These are phyloP conservation scores for Conoideocrella luteorostrata DNA, from an alignment of 2,329 filamentous ascomycete species.

Conservation along the genomic window DNA sequence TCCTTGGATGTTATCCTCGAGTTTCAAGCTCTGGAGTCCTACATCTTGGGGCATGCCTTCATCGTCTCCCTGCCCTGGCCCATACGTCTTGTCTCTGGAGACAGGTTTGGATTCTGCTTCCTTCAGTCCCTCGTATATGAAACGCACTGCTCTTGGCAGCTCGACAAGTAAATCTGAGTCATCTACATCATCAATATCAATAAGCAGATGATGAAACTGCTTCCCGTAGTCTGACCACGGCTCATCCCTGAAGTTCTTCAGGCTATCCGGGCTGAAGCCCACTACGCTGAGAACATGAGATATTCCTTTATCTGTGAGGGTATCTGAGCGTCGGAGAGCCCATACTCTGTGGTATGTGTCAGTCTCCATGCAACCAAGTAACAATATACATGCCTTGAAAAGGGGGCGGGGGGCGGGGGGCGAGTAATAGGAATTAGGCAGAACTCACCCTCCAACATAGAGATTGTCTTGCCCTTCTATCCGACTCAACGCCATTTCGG, in stretches of 20 bases:
- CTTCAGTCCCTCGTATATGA: conserved; percentile 70
- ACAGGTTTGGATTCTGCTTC: background rate
- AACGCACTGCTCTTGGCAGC: conserved; percentile 70
- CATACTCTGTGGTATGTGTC: conserved; percentile 75
- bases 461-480: conserved; percentile 36
- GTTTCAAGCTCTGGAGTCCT: too few relatives aligned
- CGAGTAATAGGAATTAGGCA: background rate
- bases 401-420: background rate
- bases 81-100: background rate
- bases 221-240: conserved; percentile 43
- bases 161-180: conserved; percentile 81
- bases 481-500: conserved; percentile 35
- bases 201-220: conserved; percentile 64
- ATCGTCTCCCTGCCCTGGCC: too few relatives aligned
- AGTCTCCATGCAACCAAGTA: conserved; percentile 1
- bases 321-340: conserved; percentile 64
- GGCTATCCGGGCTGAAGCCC: conserved; percentile 38
- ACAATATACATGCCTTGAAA: conserved; percentile 1
- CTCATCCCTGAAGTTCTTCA: conserved; percentile 43
- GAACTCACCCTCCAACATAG: conserved; percentile 32
- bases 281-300: conserved; percentile 88
- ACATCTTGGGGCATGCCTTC: too few relatives aligned
- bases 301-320: conserved; percentile 66
- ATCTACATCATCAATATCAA: conserved; percentile 86
- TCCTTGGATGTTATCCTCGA: background rate